These are phyloP conservation scores for Pyrus pyrifolia DNA, from an alignment of 306 rosid genomes.

Conservation along the genomic window DNA sequence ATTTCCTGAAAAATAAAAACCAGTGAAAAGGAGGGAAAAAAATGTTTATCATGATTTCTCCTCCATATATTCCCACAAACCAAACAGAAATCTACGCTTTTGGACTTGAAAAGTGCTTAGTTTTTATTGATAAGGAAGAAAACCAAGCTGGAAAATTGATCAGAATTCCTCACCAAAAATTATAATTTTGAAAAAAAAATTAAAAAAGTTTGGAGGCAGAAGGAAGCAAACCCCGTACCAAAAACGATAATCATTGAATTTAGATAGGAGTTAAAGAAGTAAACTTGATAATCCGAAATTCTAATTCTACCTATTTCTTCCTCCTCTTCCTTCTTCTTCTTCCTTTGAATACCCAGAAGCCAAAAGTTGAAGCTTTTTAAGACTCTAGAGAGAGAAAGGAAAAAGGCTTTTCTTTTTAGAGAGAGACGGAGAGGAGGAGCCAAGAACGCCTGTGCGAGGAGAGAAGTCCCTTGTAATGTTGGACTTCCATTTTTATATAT, in stretches of 20 bases:
- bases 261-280: not conserved
- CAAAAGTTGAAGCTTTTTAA: not conserved
- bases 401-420: slow-evolving; percentile 2
- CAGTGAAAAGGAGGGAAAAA: not conserved
- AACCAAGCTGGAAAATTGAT: not conserved
- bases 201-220: not conserved
- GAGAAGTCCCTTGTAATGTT: slow-evolving; percentile 14
- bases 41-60: slow-evolving; percentile 5
- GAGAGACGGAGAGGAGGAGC: slow-evolving; percentile 15
- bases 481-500: not conserved
- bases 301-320: slow-evolving; percentile 37
- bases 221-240: not conserved
- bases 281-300: not conserved
- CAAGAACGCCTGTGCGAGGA: slow-evolving; percentile 24
- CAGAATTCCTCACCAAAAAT: not conserved
- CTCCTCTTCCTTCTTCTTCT: not conserved
- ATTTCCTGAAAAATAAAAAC: slow-evolving; percentile 9
- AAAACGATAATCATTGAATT: not conserved
- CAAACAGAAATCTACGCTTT: slow-evolving; percentile 1
- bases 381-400: slow-evolving; percentile 12
- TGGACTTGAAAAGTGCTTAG: not conserved
- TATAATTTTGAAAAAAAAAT: not conserved
- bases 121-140: not conserved
- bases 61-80: slow-evolving; percentile 19
- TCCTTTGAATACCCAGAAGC: slow-evolving; percentile 8